These are phyloP conservation scores for Yarrowia sp. DNA, from an alignment of 805 yeast species.

Conservation along the genomic window DNA sequence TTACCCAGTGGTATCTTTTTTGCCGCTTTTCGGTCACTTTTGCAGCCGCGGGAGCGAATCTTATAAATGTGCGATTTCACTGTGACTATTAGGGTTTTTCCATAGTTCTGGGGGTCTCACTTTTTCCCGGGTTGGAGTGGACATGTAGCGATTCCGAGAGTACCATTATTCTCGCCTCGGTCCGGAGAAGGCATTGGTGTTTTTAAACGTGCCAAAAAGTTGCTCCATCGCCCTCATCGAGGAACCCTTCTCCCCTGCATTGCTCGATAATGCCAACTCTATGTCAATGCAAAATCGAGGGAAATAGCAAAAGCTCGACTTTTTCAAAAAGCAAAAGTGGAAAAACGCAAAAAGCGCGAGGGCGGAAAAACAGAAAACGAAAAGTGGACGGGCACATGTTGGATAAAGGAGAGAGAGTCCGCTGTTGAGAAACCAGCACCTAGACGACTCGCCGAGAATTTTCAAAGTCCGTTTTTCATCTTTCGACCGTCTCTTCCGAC, in stretches of 20 bases:
- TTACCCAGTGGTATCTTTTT: background rate
- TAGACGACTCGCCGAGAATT: too few relatives aligned
- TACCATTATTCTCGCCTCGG: too few relatives aligned
- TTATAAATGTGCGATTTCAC: background rate
- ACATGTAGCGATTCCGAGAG: too few relatives aligned
- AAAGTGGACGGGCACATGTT: background rate
- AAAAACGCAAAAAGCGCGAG: background rate
- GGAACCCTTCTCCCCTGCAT: background rate
- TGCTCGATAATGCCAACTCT: conserved; percentile 1
- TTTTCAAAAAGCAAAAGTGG: background rate
- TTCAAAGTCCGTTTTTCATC: too few relatives aligned
- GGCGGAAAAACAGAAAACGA: conserved; percentile 11
- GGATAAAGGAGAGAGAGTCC: conserved; percentile 5
- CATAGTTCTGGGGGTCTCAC: too few relatives aligned
- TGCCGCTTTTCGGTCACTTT: too few relatives aligned
- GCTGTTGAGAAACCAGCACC: background rate
- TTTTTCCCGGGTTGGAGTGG: too few relatives aligned
- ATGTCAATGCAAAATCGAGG: background rate
- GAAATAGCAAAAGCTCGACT: conserved; percentile 13
- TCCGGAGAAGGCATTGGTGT: too few relatives aligned
- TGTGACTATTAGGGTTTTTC: too few relatives aligned
- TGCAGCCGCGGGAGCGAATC: background rate
- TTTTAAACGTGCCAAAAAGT: too few relatives aligned
- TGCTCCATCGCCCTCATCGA: background rate
- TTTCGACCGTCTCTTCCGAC: too few relatives aligned